phyloP scores from a whole-genome alignment of 2,329 filamentous ascomycete genomes.

The Sarocladium oryzae region DNA sequence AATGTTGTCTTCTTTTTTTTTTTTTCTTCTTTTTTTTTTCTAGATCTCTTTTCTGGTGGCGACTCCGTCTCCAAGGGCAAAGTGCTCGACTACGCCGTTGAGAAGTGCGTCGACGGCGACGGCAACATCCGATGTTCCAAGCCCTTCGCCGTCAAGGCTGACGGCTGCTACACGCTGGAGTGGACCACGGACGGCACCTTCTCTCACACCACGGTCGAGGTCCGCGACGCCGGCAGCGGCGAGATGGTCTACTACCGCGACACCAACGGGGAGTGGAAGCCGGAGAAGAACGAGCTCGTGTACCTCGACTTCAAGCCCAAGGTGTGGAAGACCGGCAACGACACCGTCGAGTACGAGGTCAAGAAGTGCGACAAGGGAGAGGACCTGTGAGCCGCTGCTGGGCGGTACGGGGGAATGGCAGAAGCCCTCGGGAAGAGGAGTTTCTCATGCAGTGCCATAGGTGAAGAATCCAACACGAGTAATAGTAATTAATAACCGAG shows the following conservation, averaged over 20 bases:
- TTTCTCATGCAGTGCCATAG: neutral
- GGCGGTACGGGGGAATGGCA: no score
- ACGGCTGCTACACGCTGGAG: conserved; percentile 33
- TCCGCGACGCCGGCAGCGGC: conserved; percentile 26
- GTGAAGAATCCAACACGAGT: neutral
- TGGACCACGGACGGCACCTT: conserved; percentile 32
- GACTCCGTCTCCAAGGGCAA: conserved; percentile 23
- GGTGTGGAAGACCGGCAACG: conserved; percentile 34
- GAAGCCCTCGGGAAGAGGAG: neutral
- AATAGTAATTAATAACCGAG: neutral
- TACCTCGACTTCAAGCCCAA: conserved; percentile 42
- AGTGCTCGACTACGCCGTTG: conserved; percentile 34
- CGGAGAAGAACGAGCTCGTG: conserved; percentile 37
- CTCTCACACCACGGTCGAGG: conserved; percentile 33
- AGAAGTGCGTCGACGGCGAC: conserved; percentile 32
- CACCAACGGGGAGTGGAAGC: conserved; percentile 37
- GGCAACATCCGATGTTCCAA: conserved; percentile 32
- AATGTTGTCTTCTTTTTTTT: no score
- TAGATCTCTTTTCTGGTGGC: conserved; percentile 11
- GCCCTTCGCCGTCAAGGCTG: conserved; percentile 31
- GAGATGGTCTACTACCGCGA: conserved; percentile 39
- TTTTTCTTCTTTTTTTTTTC: no score
- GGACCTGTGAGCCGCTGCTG: neutral
- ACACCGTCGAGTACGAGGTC: conserved; percentile 37
- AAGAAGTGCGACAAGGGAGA: conserved; percentile 11